Evolutionary conservation across 2,329 filamentous ascomycete species (phyloP), one percentile per base, ranked within the genome.

Genomic region (Stagonosporopsis chrysanthemi): DNA sequence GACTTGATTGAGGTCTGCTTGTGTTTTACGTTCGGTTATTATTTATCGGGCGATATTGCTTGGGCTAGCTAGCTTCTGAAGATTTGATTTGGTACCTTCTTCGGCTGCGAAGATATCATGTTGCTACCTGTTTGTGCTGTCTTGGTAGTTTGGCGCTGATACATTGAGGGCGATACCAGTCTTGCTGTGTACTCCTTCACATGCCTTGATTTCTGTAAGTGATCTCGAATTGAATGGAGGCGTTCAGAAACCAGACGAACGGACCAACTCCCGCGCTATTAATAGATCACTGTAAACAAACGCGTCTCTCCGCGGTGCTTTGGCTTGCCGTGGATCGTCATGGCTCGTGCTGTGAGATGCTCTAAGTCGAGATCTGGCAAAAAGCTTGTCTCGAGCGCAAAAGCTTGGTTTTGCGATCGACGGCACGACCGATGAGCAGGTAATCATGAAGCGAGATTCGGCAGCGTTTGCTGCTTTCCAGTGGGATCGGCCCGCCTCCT

Each of bases 341-440:
- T 51, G 38, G 53, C 53, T 47, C 22, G 44, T 35, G 47, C 43
- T 36, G 44, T 31, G 39, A 48, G 48, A 57, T 48, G 44, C 49
- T 48, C 6, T 50, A 50, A 17, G 40, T 26, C 44, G 56, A 22
- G 56, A 53, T 50, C 45, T 58, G 35, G 56, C 50, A 53, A 23
- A 58, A 54, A 58, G 56, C 56, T 58, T 58, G 53, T 53, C 31
- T 53, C 19, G 26, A 40, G 26, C 43, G 31, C 15, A 8, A 47
- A 52, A 57, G 54, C 54, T 57, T 57, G 48, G 39, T 41, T 36
- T 40, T 6, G 23, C 43, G 24, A 4, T 22, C 22, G 19, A 41
- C 6, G 31, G 2, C 33, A n/a, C 15, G 4, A 19, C 12, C n/a
- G 7, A 19, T 17, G 4, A 12, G 7, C 23, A n/a, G 22, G 7